Conservation (phyloP, 257 asterid genomes). For the Coffea canephora region DNA sequence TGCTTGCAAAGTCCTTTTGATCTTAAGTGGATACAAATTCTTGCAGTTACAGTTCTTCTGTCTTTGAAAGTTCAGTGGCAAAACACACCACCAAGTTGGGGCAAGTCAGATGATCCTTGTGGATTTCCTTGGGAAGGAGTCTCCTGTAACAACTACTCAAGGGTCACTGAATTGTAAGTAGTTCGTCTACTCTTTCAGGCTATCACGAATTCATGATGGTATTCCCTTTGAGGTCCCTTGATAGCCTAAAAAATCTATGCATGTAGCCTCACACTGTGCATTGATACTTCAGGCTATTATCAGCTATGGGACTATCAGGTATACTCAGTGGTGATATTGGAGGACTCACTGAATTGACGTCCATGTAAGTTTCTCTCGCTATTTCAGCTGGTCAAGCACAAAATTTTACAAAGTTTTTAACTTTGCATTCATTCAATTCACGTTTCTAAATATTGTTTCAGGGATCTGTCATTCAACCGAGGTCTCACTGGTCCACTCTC, state of each 20-base stretch:
- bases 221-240: not conserved
- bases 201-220: not conserved
- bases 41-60: slow-evolving; percentile 64
- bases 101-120: slow-evolving; percentile 62
- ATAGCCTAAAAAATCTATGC: not conserved
- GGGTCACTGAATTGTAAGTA: slow-evolving; percentile 61
- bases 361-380: slow-evolving; percentile 57
- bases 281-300: slow-evolving; percentile 55
- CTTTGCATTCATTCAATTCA: not conserved
- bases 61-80: slow-evolving; percentile 67
- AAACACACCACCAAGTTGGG: slow-evolving; percentile 69
- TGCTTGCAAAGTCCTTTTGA: too few relatives aligned
- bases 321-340: slow-evolving; percentile 81
- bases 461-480: slow-evolving; percentile 88
- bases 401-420: not conserved
- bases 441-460: slow-evolving; percentile 27
- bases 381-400: not conserved
- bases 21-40: too few relatives aligned
- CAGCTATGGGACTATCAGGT: slow-evolving; percentile 82
- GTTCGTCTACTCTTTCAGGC: too few relatives aligned
- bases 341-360: slow-evolving; percentile 63
- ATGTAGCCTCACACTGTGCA: not conserved
- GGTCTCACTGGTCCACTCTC: slow-evolving; percentile 81
- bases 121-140: slow-evolving; percentile 61
- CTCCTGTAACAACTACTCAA: slow-evolving; percentile 54